A percentile compares a stretch with the other conserved stretches of the same genome.
Evolutionary conservation across 768 basidiomycete species (phyloP).

Genomic region (Termitomyces sp.): DNA sequence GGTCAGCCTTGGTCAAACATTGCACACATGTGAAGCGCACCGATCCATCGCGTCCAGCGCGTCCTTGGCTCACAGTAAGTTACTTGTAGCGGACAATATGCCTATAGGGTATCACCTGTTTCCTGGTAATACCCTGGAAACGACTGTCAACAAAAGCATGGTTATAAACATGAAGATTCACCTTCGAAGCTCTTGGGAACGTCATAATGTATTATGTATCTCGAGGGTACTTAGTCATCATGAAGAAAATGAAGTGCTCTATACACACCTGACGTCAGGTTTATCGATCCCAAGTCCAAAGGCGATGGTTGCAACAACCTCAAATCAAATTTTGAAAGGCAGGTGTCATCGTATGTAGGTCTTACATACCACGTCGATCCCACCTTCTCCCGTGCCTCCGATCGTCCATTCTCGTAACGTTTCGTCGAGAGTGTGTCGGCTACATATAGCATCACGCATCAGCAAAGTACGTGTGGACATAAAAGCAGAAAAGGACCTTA

Average conservation of each 20-base stretch:
- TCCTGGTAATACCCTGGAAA: slow-evolving; percentile 78
- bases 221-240: slow-evolving; percentile 8
- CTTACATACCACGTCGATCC: slow-evolving; percentile 55
- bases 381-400: slow-evolving; percentile 45
- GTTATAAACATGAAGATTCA: slow-evolving; percentile 18
- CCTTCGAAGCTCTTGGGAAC: slow-evolving; percentile 83
- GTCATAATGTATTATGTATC: slow-evolving; percentile 81
- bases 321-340: background rate
- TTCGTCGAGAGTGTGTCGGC: slow-evolving; percentile 45
- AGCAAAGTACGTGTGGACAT: background rate
- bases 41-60: slow-evolving; percentile 73
- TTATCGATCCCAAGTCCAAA: slow-evolving; percentile 90
- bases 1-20: background rate
- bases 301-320: slow-evolving; percentile 79
- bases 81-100: background rate
- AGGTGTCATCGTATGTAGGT: background rate
- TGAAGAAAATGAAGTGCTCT: background rate
- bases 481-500: slow-evolving; percentile 29
- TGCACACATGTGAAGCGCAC: slow-evolving; percentile 33
- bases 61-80: slow-evolving; percentile 36
- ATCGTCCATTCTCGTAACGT: slow-evolving; percentile 57
- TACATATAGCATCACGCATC: slow-evolving; percentile 24
- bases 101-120: slow-evolving; percentile 47
- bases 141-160: background rate
- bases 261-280: slow-evolving; percentile 57